Evolutionary conservation across 2,329 filamentous ascomycete genomes (phyloP).

Genomic region (Pyrenophora seminiperda): DNA sequence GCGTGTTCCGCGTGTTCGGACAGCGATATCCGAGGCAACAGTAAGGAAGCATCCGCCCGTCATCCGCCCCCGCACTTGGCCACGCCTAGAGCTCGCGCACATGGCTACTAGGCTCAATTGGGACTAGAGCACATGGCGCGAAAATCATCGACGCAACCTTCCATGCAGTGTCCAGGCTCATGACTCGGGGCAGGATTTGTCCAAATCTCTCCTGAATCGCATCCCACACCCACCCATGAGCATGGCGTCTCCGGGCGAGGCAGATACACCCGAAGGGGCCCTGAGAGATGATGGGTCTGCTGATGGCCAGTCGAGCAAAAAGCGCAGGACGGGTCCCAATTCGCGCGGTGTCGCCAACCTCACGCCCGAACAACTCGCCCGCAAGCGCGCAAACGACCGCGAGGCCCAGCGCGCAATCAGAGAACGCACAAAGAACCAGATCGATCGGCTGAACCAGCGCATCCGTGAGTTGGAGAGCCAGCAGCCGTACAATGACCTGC

Average conservation of each 20-base stretch:
- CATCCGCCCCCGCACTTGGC: no score
- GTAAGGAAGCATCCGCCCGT: neutral
- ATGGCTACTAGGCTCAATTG: neutral
- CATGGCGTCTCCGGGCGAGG: conserved; percentile 32
- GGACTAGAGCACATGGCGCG: neutral
- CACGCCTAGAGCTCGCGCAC: neutral
- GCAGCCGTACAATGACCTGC: conserved; percentile 83
- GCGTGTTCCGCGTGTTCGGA: neutral
- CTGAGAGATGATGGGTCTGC: conserved; percentile 21
- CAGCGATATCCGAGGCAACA: conserved; percentile 1
- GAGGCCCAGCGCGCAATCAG: conserved; percentile 85
- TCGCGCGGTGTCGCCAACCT: conserved; percentile 82
- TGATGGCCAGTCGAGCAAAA: conserved; percentile 35
- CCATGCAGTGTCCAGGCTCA: conserved; percentile 9
- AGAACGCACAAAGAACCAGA: conserved; percentile 79
- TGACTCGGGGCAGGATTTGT: conserved; percentile 19
- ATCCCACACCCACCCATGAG: conserved; percentile 14
- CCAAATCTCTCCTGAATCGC: conserved; percentile 18
- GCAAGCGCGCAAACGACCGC: conserved; percentile 89
- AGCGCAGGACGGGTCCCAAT: conserved; percentile 47
- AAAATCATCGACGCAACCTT: neutral
- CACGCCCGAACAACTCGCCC: conserved; percentile 83
- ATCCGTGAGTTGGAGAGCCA: conserved; percentile 78
- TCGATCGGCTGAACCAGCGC: conserved; percentile 72
- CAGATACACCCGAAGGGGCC: conserved; percentile 26